Base-by-base conservation (phyloP, 805 yeast species). In the Saturnispora hagleri region DNA sequence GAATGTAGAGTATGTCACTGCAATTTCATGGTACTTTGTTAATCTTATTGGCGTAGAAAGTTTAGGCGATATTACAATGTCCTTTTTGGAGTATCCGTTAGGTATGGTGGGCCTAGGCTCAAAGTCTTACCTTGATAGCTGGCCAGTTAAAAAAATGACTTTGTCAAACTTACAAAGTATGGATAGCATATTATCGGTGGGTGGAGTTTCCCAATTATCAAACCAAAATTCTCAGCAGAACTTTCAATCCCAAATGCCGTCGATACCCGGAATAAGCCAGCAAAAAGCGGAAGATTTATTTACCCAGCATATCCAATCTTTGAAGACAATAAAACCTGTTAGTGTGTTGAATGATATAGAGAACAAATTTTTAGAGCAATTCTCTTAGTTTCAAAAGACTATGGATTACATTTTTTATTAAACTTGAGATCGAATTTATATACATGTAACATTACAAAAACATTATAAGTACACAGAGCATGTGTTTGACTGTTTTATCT, bases 11-110 rank as follows among this genome's bases (percentile, higher is more conserved):
- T 93, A 96, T 81, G 98, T 93, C 17, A 84, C 93, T 36, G 82
- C 96, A 3, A 84, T 93, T 20, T 89, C 97, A 5, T 93, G 98
- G 98, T 93, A 91, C 66, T 87, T 93, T 65, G 86, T 91, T 50
- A 86, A 89, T 51, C 78, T 89, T 55, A 67, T 90, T 48, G 98
- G 98, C 28, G 74, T 93, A 54, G 79, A 80, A 58, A 85, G 96
- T 0, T 82, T 93, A 1, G 85, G 50, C 20, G 46, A 34, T 33
- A 28, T 48, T 10, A 24, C 84, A 64, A 76, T 86, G 38, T 74
- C 91, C 50, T 56, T 89, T 7, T 75, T 88, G 57, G 82, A 81
- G 9, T 27, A 41, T 3, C 8, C 18, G 5, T 20, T 40, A 22
- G 41, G 20, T 22, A 28, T 26, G 10, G 26, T 46, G 15, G 48